Base-by-base conservation (phyloP, 1,284 basidiomycete genomes). In the Cutaneotrichosporon sp. region DNA sequence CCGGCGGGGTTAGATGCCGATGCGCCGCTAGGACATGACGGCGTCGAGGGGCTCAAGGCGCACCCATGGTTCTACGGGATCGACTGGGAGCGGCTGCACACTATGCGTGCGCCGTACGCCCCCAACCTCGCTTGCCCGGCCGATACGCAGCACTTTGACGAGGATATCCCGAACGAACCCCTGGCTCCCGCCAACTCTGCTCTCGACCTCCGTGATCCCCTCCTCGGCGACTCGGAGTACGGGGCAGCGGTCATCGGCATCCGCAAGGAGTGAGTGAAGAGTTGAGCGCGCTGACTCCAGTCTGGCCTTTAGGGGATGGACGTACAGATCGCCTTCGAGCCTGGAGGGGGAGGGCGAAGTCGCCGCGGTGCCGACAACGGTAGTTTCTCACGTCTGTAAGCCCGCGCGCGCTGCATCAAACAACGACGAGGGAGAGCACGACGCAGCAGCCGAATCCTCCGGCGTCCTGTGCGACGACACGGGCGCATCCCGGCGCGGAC, bases 161-260 rank as follows among this genome's bases (percentile, higher is more conserved):
- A 88, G 54, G 90, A 93, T 72, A 97, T 97, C 60, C 89, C 90
- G 30, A 77, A 87, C 44, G 88, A 92, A 85, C 89, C 90, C 51
- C 82, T 96, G 34, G 86, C 88, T 43, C 87, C 90, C 56, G 89
- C 89, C 17, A 91, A 91, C 67, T 88, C 88, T 54, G 85, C 84
- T 13, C 82, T 86, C 48, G 83, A 84, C 47, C 91, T 90, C 21
- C 83, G 86, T 59, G 93, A 97, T 74, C 90, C 89, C 10, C 78
- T 97, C 67, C 80, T 97, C 50, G 81, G 85, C 50, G 83, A 96
- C 76, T 85, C 84, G 69, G 78, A 84, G 49, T 86, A 96, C 67
- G 92, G 93, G 22, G 80, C 83, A 56, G 82, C 89, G 68, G 84
- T 96, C 55, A 79, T 97, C 64, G 84, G 89, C 67, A 86, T 93